Conservation (phyloP, 345 rosid species). For the Chamaenerion angustifolium region DNA sequence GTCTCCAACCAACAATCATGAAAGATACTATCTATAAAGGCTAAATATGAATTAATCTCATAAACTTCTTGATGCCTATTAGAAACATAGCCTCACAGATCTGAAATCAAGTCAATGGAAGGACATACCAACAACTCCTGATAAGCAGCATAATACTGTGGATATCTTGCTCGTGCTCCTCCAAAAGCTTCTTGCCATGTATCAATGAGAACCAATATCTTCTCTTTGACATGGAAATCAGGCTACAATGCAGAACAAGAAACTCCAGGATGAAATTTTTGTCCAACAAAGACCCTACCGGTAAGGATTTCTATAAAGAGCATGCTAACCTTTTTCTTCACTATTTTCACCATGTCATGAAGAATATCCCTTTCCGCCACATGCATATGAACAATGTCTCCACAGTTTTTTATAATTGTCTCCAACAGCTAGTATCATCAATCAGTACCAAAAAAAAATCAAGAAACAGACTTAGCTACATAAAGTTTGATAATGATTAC, state of each 20-base stretch:
- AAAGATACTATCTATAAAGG: too few relatives aligned
- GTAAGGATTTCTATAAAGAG: constrained; percentile 7
- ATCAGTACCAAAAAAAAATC: neutral
- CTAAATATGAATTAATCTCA: too few relatives aligned
- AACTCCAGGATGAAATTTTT: constrained; percentile 1
- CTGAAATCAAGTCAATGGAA: neutral
- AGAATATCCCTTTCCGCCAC: constrained; percentile 96
- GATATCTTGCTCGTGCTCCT: constrained; percentile 93
- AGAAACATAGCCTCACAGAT: neutral
- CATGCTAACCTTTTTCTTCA: constrained; percentile 67
- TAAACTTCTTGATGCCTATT: too few relatives aligned
- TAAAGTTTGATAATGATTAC: too few relatives aligned
- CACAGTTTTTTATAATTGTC: constrained; percentile 94
- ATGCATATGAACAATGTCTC: constrained; percentile 98
- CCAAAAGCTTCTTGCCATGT: constrained; percentile 99
- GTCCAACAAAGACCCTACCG: neutral
- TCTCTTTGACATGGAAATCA: constrained; percentile 73
- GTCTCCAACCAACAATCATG: too few relatives aligned
- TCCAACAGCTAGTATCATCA: constrained; percentile 57
- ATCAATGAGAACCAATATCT: constrained; percentile 73
- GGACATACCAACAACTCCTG: constrained; percentile 90
- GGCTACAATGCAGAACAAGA: constrained; percentile 11
- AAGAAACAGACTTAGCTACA: neutral
- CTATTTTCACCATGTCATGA: constrained; percentile 91
- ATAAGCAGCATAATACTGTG: constrained; percentile 92